Evolutionary conservation across 2,329 filamentous ascomycete species (phyloP).

Genomic region (Calonectria pauciramosa): DNA sequence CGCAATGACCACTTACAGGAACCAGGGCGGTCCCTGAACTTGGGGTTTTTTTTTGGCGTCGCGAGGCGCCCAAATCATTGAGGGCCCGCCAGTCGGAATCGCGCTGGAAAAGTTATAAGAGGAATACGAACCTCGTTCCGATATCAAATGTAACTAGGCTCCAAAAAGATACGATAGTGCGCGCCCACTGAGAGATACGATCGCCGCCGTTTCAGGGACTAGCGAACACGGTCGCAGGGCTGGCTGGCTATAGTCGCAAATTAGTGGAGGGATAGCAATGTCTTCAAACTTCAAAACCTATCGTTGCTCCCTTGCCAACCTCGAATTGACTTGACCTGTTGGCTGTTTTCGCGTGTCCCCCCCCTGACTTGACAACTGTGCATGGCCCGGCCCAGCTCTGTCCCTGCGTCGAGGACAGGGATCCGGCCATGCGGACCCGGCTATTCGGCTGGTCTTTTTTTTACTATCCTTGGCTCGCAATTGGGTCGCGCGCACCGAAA

Average conservation of each 20-base stretch:
- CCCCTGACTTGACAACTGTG: neutral
- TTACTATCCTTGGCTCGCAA: neutral
- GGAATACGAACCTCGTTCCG: neutral
- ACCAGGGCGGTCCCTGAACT: neutral
- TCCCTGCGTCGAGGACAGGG: neutral
- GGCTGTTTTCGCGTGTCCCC: neutral
- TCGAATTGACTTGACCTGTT: neutral
- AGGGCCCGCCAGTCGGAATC: neutral
- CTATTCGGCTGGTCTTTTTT: neutral
- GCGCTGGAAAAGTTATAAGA: neutral
- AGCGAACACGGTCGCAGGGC: neutral
- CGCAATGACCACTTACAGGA: neutral
- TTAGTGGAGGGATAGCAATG: neutral
- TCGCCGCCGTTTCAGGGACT: neutral
- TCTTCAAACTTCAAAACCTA: neutral
- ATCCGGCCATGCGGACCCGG: neutral
- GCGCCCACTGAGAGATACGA: neutral
- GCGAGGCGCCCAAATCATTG: neutral
- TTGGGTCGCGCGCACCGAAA: neutral
- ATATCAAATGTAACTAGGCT: neutral
- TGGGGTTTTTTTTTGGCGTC: neutral
- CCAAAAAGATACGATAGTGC: neutral
- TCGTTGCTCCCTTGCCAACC: neutral
- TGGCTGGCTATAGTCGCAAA: no score
- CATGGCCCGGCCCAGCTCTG: neutral